Conservation (phyloP, 2,329 filamentous ascomycete genomes). For the Fusarium mexicanum region DNA sequence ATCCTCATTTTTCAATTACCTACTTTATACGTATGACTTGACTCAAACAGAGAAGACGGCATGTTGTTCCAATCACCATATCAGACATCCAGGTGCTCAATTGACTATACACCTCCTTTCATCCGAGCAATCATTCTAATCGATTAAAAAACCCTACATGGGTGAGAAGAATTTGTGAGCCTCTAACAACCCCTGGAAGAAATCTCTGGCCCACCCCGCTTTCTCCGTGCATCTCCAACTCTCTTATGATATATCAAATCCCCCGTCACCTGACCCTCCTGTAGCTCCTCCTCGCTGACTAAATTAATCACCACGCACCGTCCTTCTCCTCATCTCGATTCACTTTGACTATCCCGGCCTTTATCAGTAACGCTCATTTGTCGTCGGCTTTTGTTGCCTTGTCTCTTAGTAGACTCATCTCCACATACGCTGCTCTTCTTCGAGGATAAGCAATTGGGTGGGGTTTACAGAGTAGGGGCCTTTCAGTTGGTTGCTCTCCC, state of each 20-base stretch:
- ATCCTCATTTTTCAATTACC: neutral
- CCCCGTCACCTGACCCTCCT: constrained; percentile 10
- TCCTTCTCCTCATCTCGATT: constrained; percentile 22
- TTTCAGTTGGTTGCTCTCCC: constrained; percentile 26
- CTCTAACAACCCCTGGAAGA: neutral
- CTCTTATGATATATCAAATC: neutral
- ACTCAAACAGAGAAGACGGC: neutral
- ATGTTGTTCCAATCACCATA: neutral
- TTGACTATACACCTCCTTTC: neutral
- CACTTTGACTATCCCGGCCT: neutral
- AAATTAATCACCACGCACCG: constrained; percentile 6
- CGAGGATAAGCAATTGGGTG: constrained; percentile 3
- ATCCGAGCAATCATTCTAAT: neutral
- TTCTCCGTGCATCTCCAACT: neutral
- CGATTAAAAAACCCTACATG: neutral
- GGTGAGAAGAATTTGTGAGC: neutral
- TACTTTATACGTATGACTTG: neutral
- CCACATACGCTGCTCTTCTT: constrained; percentile 1
- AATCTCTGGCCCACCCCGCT: neutral
- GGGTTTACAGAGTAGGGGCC: neutral
- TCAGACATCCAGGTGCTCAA: neutral
- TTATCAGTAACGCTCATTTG: constrained; percentile 5
- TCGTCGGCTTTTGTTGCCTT: neutral
- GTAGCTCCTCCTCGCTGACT: neutral
- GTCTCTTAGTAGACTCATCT: constrained; percentile 6